Percentiles rank a stretch among this genome's conserved stretches.
These are phyloP conservation scores for Phaeoacremonium minimum DNA, from an alignment of 2,329 filamentous ascomycete genomes.

Conservation along the genomic window DNA sequence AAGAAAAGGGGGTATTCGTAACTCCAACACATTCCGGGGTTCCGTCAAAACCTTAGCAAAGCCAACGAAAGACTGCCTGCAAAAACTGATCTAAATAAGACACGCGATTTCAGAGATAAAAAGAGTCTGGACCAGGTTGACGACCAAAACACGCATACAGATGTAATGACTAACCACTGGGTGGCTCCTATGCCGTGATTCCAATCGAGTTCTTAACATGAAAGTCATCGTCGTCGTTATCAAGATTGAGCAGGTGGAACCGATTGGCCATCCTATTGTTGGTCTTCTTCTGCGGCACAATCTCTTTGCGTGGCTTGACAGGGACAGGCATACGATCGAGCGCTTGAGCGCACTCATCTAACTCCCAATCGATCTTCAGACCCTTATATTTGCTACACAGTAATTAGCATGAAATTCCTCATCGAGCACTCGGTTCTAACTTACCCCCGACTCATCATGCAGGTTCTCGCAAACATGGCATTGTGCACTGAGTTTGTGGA, in stretches of 20 bases:
- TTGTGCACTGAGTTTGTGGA: constrained; percentile 74
- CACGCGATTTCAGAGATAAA: too few relatives aligned
- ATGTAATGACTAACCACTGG: too few relatives aligned
- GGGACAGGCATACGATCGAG: constrained; percentile 28
- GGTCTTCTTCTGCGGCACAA: constrained; percentile 24
- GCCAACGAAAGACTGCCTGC: too few relatives aligned
- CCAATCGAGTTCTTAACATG: constrained; percentile 15
- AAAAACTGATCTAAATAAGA: too few relatives aligned
- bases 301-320: constrained; percentile 17
- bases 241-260: constrained; percentile 55
- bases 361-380: constrained; percentile 64
- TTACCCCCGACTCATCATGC: constrained; percentile 64
- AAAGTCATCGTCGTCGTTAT: constrained; percentile 32
- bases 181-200: constrained; percentile 20
- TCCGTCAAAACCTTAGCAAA: too few relatives aligned
- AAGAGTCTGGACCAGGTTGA: too few relatives aligned
- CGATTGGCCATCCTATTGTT: constrained; percentile 47
- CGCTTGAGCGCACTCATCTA: constrained; percentile 67
- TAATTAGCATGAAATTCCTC: too few relatives aligned
- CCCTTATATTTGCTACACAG: constrained; percentile 67
- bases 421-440: too few relatives aligned
- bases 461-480: constrained; percentile 70
- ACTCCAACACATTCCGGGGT: too few relatives aligned
- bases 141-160: too few relatives aligned
- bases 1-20: too few relatives aligned